Evolutionary conservation across 2,329 filamentous ascomycete species (phyloP).

Genomic region (Exutisphaerella laricina): DNA sequence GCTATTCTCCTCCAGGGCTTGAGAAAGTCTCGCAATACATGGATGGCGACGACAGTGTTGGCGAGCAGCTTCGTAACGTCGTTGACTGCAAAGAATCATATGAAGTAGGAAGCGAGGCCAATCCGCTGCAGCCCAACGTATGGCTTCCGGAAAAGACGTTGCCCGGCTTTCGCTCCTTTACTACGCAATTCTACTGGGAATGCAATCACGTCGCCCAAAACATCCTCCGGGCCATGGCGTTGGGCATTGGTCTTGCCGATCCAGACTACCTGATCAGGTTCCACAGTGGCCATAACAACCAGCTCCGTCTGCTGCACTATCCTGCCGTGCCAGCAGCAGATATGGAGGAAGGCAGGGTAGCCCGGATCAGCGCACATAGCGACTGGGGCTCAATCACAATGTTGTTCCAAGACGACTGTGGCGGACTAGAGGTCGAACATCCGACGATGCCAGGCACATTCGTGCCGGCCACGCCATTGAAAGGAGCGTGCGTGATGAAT

Average conservation of each 20-base stretch:
- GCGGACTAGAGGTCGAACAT: conserved; percentile 38
- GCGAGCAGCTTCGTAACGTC: conserved; percentile 13
- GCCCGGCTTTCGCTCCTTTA: conserved; percentile 39
- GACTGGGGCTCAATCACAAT: conserved; percentile 41
- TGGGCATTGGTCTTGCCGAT: conserved; percentile 33
- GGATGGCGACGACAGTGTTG: conserved; percentile 11
- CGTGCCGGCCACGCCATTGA: conserved; percentile 28
- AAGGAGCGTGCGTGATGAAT: conserved; percentile 36
- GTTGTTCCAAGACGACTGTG: conserved; percentile 40
- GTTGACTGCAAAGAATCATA: conserved; percentile 36
- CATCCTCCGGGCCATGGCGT: conserved; percentile 31
- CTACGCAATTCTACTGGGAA: conserved; percentile 30
- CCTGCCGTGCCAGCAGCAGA: conserved; percentile 30
- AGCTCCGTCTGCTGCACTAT: conserved; percentile 36
- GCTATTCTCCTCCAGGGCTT: conserved; percentile 35
- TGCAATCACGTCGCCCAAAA: conserved; percentile 29
- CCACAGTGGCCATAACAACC: conserved; percentile 23
- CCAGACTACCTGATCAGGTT: conserved; percentile 14
- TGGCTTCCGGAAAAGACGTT: conserved; percentile 45
- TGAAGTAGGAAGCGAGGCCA: conserved; percentile 43
- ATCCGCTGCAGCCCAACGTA: conserved; percentile 42
- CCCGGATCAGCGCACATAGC: conserved; percentile 37
- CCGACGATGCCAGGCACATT: conserved; percentile 29
- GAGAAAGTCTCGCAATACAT: conserved; percentile 33
- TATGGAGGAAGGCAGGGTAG: conserved; percentile 31